Evolutionary conservation across 2,329 filamentous ascomycete species (phyloP), one percentile per base, ranked within the genome.

Genomic region (Cadophora gregata): DNA sequence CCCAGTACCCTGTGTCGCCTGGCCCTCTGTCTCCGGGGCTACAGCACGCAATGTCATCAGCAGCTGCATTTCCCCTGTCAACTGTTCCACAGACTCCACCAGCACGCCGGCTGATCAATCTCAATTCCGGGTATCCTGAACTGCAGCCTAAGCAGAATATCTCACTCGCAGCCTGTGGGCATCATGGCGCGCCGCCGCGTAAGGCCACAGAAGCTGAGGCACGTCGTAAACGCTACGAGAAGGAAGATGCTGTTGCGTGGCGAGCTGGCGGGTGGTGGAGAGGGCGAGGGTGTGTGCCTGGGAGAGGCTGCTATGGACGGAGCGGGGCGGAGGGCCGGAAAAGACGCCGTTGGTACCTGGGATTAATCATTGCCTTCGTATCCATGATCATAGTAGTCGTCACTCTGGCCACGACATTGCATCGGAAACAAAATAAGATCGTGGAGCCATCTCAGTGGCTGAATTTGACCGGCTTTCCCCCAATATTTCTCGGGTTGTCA

Each of bases 401-500:
- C 25, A 81, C 86, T 1, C 80, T 93, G 12, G 85, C 84, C 0
- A 83, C 88, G 14, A 82, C 86, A 1, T 78, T 93, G 50, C 79
- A 75, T 74, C 65, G 48, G 74, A 80, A 74, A 73, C 72, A 64
- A 67, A 82, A 76, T 3, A 77, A 80, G 0, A 79, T 81, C 9
- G 67, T 70, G 31, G 64, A 70, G 29, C 70, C 71, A 24, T 84
- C 85, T 1, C 80, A 84, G 59, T 97, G 93, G 90, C 83, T 97
- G 65, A 97, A 97, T 75, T 78, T 96, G 68, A 96, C 94, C 0
- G 88, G 89, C 60, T 97, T 92, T 72, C 94, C 94, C 21, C 90
- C 93, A 0, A 92, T 97, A 74, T 93, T 92, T 1, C 95, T 92
- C 0, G 95, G 94, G 0, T 85, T 95, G 21, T 84, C 92, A 68